Evolutionary conservation across 768 basidiomycete genomes (phyloP).

Genomic region (Vararia minispora): DNA sequence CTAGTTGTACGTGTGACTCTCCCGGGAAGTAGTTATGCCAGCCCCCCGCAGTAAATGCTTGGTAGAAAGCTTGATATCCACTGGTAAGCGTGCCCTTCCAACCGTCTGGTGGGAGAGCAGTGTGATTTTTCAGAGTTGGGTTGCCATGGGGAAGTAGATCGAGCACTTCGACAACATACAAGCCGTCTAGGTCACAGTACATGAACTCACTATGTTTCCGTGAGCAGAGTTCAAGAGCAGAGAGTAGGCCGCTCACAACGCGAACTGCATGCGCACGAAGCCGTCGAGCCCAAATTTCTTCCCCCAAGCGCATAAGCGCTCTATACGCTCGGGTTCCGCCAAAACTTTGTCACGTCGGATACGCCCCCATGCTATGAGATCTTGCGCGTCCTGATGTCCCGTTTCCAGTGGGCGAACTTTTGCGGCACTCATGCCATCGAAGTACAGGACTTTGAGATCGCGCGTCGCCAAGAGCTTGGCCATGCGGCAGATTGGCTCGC

Average conservation of each 20-base stretch:
- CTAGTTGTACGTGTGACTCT: background rate
- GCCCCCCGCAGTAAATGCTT: background rate
- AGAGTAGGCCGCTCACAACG: no score
- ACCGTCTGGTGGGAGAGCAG: no score
- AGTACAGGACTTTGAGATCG: background rate
- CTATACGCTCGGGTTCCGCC: constrained; percentile 25
- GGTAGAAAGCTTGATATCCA: background rate
- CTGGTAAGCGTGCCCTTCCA: no score
- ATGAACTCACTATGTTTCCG: background rate
- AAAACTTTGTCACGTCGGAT: background rate
- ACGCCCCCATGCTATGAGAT: background rate
- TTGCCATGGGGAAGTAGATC: background rate
- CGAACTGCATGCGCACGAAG: constrained; percentile 27
- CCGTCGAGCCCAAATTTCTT: constrained; percentile 30
- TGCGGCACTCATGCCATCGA: background rate
- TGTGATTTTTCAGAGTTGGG: background rate
- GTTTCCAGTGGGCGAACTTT: background rate
- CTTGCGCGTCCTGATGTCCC: background rate
- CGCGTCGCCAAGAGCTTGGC: background rate
- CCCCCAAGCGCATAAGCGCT: constrained; percentile 33
- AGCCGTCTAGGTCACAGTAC: background rate
- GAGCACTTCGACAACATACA: background rate
- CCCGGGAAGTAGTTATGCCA: background rate
- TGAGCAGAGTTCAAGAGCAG: no score
- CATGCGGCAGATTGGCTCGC: background rate